Base-by-base conservation (phyloP, 2,329 filamentous ascomycete species). In the Aspergillus transmontanensis region DNA sequence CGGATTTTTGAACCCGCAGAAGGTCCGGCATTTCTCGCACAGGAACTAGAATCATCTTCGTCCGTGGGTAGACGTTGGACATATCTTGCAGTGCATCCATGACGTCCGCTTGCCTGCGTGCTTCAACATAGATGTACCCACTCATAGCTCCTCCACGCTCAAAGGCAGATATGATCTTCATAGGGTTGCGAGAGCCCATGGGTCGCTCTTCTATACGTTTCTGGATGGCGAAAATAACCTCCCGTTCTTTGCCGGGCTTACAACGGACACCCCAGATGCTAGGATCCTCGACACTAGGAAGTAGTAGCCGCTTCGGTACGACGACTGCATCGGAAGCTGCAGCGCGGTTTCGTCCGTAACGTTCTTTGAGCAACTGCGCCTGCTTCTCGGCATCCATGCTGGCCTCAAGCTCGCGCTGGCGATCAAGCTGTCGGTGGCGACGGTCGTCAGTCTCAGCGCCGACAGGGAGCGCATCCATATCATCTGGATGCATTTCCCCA, bases 1-100 rank as follows among this genome's bases (percentile, higher is more conserved):
- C 91, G 3, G 91, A 94, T 81, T 97, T 97, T 64, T 88, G 89
- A 32, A 96, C 92, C 58, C 93, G 89, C 21, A 99, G 84, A n/a
- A 99, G 86, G 78, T 98, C 95, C 1, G 95, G 94, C 89, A 97
- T 97, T 79, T 99, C 95, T 77, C 96, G 96, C 72, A 98, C 93
- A 56, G 95, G 92, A 48, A 99, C 93, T 58, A 98, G 83, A 51
- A 94, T 87, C 81, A 95, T 90, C 78, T 93, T 95, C 32, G 88
- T 90, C 61, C 93, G 89, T 59, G 94, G 92, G 76, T 97, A 99
- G 43, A 96, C 91, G 73, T 97, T 93, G 65, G 92, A 87, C 73
- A 99, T 87, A 48, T 90, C 91, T 65, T 97, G 92, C 48, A 97
- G 83, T 9, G 93, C 92, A 58, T 89, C 85, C 72, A 94, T 83